A percentile compares a stretch with the other conserved stretches of the same genome.
Evolutionary conservation across 495 filamentous ascomycete genomes (phyloP).

Genomic region (Xylaria curta): DNA sequence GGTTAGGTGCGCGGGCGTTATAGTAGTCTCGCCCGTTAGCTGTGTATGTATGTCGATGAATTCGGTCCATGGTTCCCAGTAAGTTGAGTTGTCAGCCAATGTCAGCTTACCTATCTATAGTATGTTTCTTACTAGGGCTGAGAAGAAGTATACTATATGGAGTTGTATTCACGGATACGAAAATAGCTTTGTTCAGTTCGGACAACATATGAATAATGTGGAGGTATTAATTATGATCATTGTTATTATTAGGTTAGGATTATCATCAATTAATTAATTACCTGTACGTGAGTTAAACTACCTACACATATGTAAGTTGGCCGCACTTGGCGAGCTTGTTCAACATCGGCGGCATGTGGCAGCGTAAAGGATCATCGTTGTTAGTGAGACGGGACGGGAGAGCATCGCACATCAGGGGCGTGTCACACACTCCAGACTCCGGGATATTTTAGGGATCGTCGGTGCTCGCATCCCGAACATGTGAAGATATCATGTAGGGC

Average conservation of each 20-base stretch:
- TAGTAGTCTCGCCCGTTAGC: not conserved
- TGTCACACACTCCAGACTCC: not conserved
- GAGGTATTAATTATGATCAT: no score
- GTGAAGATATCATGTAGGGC: not conserved
- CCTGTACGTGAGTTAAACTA: not conserved
- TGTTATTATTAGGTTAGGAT: not conserved
- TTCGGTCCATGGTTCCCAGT: not conserved
- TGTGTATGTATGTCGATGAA: not conserved
- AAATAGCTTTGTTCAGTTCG: not conserved
- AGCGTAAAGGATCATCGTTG: not conserved
- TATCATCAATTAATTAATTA: not conserved
- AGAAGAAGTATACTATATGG: not conserved
- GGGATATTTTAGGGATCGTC: constrained; percentile 1
- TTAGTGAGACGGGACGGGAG: constrained; percentile 8
- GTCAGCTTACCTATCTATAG: constrained; percentile 14
- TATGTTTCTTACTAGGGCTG: not conserved
- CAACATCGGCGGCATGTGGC: not conserved
- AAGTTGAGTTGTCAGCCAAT: not conserved
- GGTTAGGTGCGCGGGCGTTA: no score
- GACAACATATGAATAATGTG: not conserved
- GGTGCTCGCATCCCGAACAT: not conserved
- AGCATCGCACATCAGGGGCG: constrained; percentile 12
- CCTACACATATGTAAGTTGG: not conserved
- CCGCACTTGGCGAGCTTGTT: not conserved
- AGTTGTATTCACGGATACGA: not conserved